Percentiles rank a stretch among this genome's conserved stretches.
These are phyloP conservation scores for Crepidotus sp. DNA, from an alignment of 1,284 basidiomycete genomes.

Conservation along the genomic window DNA sequence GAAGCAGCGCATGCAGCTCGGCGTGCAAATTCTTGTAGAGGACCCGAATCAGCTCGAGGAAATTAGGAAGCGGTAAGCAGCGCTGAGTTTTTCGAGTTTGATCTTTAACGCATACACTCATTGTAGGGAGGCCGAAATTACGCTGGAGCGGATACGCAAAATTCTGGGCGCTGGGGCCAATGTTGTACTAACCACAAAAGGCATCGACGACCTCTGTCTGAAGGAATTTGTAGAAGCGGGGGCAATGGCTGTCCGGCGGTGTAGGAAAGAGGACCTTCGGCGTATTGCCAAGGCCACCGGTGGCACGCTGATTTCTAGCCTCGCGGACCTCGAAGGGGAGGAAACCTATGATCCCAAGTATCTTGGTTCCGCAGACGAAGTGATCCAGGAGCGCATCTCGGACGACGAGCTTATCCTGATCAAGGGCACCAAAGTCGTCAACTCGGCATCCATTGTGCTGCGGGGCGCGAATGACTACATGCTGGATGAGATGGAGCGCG, in stretches of 20 bases:
- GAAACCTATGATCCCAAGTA: conserved; percentile 93
- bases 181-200: conserved; percentile 96
- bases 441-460: conserved; percentile 86
- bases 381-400: conserved; percentile 94
- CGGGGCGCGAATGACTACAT: conserved; percentile 99
- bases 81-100: conserved; percentile 4
- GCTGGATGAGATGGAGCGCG: conserved; percentile 99
- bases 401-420: conserved; percentile 97
- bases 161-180: conserved; percentile 95
- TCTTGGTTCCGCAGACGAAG: conserved; percentile 90
- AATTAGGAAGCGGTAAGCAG: conserved; percentile 75
- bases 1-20: conserved; percentile 96
- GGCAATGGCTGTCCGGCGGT: conserved; percentile 96
- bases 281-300: conserved; percentile 98
- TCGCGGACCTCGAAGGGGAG: conserved; percentile 96
- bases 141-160: conserved; percentile 92
- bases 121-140: conserved; percentile 88
- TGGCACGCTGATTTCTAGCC: conserved; percentile 84
- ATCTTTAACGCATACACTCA: neutral
- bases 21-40: conserved; percentile 96
- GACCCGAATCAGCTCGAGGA: conserved; percentile 96
- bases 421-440: conserved; percentile 97
- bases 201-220: conserved; percentile 95
- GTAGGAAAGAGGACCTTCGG: conserved; percentile 95
- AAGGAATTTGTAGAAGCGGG: conserved; percentile 99